phyloP scores from a whole-genome alignment of 2,329 filamentous ascomycete genomes.

The Ophiostoma piceae region DNA sequence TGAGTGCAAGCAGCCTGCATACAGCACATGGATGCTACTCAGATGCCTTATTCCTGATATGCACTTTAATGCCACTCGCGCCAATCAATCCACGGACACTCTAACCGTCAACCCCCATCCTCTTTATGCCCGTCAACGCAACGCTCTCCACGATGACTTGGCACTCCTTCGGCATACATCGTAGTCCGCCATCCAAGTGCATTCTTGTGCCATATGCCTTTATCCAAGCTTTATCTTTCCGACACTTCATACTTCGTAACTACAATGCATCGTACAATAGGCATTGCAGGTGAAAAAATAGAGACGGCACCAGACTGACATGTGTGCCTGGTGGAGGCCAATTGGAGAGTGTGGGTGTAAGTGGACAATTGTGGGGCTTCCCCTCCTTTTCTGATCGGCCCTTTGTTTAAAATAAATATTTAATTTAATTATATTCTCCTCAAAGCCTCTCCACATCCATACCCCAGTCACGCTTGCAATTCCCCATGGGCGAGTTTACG shows the following conservation, averaged over 20 bases:
- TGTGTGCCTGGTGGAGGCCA: background rate
- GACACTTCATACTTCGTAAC: background rate
- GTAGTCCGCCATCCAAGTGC: too few species aligned
- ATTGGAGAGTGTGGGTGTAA: slow-evolving; percentile 16
- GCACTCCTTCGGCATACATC: too few species aligned
- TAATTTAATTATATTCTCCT: background rate
- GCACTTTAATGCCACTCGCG: too few species aligned
- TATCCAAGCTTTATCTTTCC: background rate
- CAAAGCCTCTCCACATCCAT: background rate
- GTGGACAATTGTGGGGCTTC: slow-evolving; percentile 1
- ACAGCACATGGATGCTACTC: background rate
- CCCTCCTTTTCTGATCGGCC: slow-evolving; percentile 21
- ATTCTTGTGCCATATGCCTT: too few species aligned
- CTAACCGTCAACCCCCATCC: too few species aligned
- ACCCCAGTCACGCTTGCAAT: background rate
- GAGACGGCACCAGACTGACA: background rate
- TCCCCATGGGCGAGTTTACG: slow-evolving; percentile 1
- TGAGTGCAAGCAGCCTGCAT: background rate
- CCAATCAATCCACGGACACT: too few species aligned
- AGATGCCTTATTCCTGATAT: too few species aligned
- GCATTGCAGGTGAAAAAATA: background rate
- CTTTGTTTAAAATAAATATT: slow-evolving; percentile 14
- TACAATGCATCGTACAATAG: background rate
- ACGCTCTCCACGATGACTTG: too few species aligned
- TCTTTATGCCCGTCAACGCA: too few species aligned